Conservation (phyloP, 192 early-diverging fungal genomes). For the Jimgerdemannia flammicorona region DNA sequence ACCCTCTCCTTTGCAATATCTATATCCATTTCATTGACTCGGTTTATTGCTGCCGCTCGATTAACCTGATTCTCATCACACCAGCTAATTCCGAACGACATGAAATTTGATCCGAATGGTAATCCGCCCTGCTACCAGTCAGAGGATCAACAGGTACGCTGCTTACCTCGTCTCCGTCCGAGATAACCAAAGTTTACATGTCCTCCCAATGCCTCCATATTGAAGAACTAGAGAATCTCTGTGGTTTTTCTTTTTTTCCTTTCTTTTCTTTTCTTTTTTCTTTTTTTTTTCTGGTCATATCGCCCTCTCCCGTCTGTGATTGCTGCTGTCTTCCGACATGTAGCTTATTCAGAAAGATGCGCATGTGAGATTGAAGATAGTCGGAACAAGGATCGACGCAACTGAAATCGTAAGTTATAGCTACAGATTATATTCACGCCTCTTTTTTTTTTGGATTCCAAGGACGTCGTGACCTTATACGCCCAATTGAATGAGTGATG, state of each 20-base stretch:
- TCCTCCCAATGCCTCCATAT: neutral
- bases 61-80: neutral
- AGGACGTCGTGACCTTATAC: neutral
- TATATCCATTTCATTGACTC: neutral
- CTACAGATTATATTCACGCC: constrained; percentile 15
- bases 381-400: constrained; percentile 86
- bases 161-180: neutral
- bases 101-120: constrained; percentile 87
- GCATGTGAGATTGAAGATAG: constrained; percentile 82
- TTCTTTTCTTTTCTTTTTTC: constrained; percentile 1
- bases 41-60: too few relatives aligned
- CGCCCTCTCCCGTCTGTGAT: neutral
- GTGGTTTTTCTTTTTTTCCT: constrained; percentile 3
- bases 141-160: constrained; percentile 59
- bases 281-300: neutral
- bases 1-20: constrained; percentile 14
- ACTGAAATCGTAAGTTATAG: constrained; percentile 87
- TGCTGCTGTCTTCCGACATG: neutral
- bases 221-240: neutral
- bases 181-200: too few relatives aligned
- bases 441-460: constrained; percentile 6
- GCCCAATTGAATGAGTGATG: constrained; percentile 2
- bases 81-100: constrained; percentile 81
- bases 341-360: constrained; percentile 82
- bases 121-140: constrained; percentile 80